These are phyloP conservation scores for Xanthoconium separans DNA, from an alignment of 1,284 basidiomycete genomes.

Conservation along the genomic window DNA sequence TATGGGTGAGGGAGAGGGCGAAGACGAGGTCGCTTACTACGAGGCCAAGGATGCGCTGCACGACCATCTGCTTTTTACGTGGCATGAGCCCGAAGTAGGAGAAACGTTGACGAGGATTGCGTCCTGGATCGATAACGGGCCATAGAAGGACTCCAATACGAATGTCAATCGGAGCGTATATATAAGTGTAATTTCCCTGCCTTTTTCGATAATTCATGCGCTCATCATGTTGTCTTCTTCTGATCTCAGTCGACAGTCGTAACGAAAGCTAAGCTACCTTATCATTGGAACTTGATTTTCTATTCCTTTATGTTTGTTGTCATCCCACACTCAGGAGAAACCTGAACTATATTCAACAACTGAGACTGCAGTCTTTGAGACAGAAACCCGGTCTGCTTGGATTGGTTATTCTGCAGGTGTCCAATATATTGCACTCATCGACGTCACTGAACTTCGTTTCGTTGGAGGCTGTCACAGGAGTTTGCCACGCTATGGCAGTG, in stretches of 20 bases:
- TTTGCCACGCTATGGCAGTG: background rate
- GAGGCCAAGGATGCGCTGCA: slow-evolving; percentile 54
- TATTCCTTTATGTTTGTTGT: background rate
- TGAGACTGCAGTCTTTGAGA: background rate
- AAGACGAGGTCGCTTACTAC: slow-evolving; percentile 43
- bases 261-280: background rate
- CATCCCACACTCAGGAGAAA: background rate
- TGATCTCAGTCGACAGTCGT: background rate
- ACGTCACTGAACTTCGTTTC: no score
- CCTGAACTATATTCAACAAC: background rate
- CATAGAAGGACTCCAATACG: background rate
- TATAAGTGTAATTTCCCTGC: background rate
- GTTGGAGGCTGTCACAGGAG: background rate
- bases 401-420: background rate
- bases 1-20: slow-evolving; percentile 41
- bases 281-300: background rate
- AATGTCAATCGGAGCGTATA: background rate
- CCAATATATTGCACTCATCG: no score
- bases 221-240: background rate
- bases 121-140: slow-evolving; percentile 37
- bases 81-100: slow-evolving; percentile 57
- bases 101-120: slow-evolving; percentile 46
- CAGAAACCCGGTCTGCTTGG: background rate
- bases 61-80: slow-evolving; percentile 48
- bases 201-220: background rate